Evolutionary conservation across 2,329 filamentous ascomycete genomes (phyloP).

Genomic region (Chrysoporthe austroafricana): DNA sequence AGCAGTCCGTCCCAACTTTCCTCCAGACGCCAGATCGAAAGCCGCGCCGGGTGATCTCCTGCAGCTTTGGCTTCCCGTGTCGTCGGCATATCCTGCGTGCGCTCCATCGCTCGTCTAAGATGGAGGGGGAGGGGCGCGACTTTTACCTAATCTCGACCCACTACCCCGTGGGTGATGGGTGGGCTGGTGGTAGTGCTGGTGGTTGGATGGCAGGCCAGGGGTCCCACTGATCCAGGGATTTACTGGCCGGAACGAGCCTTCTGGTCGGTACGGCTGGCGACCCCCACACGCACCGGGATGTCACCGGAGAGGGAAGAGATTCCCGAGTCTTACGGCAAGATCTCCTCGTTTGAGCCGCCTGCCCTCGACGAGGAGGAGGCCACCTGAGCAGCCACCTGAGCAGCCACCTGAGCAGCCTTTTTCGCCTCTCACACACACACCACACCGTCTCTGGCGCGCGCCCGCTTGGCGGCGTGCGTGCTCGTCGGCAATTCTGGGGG

Average conservation of each 20-base stretch:
- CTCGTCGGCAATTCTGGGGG: no score
- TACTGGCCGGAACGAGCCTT: constrained; percentile 13
- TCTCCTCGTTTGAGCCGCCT: constrained; percentile 2
- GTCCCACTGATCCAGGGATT: constrained; percentile 2
- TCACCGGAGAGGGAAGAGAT: constrained; percentile 9
- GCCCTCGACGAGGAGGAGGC: background rate
- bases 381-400: background rate
- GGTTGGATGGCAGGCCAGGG: background rate
- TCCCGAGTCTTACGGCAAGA: constrained; percentile 4
- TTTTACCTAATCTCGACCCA: constrained; percentile 27
- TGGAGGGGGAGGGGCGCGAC: background rate
- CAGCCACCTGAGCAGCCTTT: background rate
- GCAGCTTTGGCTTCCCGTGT: constrained; percentile 1
- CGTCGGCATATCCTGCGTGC: background rate
- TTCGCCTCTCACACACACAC: constrained; percentile 1
- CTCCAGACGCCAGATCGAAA: constrained; percentile 2
- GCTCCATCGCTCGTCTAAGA: constrained; percentile 8
- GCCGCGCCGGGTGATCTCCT: background rate
- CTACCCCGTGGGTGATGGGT: constrained; percentile 19
- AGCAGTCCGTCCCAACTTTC: background rate
- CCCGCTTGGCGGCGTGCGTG: background rate
- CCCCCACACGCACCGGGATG: constrained; percentile 11
- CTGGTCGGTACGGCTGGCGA: background rate
- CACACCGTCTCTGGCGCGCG: background rate
- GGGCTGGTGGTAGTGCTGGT: background rate